Evolutionary conservation across 2,329 filamentous ascomycete genomes (phyloP), one percentile per base, ranked within the genome.

Genomic region (Colletotrichum cuscutae): DNA sequence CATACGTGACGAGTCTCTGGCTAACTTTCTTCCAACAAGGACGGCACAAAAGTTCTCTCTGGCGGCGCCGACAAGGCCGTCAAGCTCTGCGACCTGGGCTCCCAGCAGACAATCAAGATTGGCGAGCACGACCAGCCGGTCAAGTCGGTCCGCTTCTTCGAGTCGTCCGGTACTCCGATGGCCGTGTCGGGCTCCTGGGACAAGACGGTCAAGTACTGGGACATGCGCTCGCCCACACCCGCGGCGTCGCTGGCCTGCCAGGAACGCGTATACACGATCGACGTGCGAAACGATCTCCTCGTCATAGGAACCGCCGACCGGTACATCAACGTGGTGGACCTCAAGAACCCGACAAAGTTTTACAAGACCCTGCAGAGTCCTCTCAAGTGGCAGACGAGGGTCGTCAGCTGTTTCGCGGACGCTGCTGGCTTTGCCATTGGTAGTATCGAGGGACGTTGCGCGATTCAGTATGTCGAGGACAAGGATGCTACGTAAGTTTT

Each of bases 381-480:
- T 3, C 89, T 99, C 57, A 99, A 99, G 86, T 99, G 95, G 95
- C 97, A 99, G 88, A 99, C 97, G 1, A 89, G 96, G 71, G 95
- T 97, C 13, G 94, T 98, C 64, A 97, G 93, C 85, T 98, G 96
- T 86, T 99, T 99, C 82, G 91, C 92, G 15, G 96, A 99, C 81
- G 93, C 95, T 7, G 92, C 91, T 0, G 97, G 97, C 6, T 99
- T 97, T 80, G 97, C 97, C 1, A 94, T 99, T 63, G 97, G 97
- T 67, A 97, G 94, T 80, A 98, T 99, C 78, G 97, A 99, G 82
- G 97, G 97, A 35, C 93, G 97, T 68, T 99, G 97, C 82, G 97
- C 97, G 1, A 99, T 99, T 75, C 97, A 99, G 81, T 98, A 99
- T 79, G 95, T 98, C 46, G 96, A 99, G 79, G 97, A 99, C 56